These are phyloP conservation scores for Apiospora aurea DNA, from an alignment of 2,329 filamentous ascomycete genomes.

Conservation along the genomic window DNA sequence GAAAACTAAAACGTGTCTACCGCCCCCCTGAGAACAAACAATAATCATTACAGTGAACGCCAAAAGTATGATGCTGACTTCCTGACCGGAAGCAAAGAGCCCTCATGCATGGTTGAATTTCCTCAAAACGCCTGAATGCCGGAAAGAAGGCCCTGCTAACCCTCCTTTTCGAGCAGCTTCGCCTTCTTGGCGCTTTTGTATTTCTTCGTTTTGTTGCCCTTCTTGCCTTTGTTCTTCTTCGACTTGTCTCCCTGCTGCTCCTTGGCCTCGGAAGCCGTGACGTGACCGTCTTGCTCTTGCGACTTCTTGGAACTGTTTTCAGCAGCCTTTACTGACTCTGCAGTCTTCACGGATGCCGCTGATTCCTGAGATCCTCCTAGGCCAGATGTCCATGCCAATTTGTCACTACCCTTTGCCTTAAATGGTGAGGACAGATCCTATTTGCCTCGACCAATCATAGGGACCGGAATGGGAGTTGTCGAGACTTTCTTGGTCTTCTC, in stretches of 20 bases:
- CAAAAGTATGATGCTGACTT: not conserved
- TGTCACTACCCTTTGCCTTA: not conserved
- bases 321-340: not conserved
- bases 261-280: not conserved
- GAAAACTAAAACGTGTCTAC: not conserved
- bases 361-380: not conserved
- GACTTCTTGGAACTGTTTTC: not conserved
- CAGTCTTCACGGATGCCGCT: not conserved
- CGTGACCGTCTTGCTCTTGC: not conserved
- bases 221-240: not conserved
- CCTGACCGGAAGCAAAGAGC: not conserved
- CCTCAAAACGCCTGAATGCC: conserved; percentile 20
- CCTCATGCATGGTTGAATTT: not conserved
- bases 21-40: not conserved
- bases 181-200: not conserved
- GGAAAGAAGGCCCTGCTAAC: not conserved
- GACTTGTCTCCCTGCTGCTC: not conserved
- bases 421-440: not conserved
- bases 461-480: not conserved
- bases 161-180: not conserved
- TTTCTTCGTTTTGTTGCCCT: not conserved
- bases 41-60: conserved; percentile 15
- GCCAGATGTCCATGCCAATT: not conserved
- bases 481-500: conserved; percentile 5
- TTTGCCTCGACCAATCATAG: conserved; percentile 9